A percentile compares a stretch with the other conserved stretches of the same genome.
phyloP scores from a whole-genome alignment of 192 early-diverging fungal species.

The Chytriomyces sp. region DNA sequence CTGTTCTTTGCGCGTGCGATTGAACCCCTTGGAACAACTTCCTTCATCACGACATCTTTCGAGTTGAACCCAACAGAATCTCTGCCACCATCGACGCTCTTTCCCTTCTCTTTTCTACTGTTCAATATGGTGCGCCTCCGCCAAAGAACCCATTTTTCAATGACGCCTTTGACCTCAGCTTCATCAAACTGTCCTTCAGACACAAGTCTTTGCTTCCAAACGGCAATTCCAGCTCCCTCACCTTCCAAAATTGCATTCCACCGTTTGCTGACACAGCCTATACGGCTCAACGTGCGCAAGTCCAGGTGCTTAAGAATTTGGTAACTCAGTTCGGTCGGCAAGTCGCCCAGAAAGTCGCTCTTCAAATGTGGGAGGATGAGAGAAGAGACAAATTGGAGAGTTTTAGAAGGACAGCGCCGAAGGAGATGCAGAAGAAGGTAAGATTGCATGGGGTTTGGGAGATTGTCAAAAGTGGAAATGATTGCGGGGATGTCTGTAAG shows the following conservation, averaged over 20 bases:
- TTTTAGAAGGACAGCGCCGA: conserved; percentile 77
- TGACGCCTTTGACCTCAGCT: conserved; percentile 45
- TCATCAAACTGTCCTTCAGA: conserved; percentile 52
- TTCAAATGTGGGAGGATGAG: conserved; percentile 87
- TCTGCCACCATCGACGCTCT: neutral
- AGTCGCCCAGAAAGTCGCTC: conserved; percentile 80
- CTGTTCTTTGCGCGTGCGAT: too few relatives aligned
- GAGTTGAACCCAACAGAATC: neutral
- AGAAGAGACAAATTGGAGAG: conserved; percentile 87
- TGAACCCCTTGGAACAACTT: neutral
- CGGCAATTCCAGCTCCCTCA: conserved; percentile 59
- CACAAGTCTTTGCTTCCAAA: conserved; percentile 57
- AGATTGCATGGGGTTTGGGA: conserved; percentile 77
- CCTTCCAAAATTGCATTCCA: conserved; percentile 84
- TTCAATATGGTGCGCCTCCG: neutral
- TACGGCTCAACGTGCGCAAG: conserved; percentile 74
- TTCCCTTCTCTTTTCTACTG: neutral
- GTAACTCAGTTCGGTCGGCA: conserved; percentile 59
- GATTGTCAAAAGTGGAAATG: conserved; percentile 79
- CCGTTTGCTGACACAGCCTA: conserved; percentile 76
- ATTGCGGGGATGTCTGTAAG: conserved; percentile 55
- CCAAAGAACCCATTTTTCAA: conserved; percentile 28
- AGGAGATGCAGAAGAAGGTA: conserved; percentile 93
- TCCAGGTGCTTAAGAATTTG: conserved; percentile 88
- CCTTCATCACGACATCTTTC: neutral